Percentiles rank a stretch among this genome's conserved stretches.
phyloP scores from a whole-genome alignment of 2,329 filamentous ascomycete species.

The Fusarium sp. region DNA sequence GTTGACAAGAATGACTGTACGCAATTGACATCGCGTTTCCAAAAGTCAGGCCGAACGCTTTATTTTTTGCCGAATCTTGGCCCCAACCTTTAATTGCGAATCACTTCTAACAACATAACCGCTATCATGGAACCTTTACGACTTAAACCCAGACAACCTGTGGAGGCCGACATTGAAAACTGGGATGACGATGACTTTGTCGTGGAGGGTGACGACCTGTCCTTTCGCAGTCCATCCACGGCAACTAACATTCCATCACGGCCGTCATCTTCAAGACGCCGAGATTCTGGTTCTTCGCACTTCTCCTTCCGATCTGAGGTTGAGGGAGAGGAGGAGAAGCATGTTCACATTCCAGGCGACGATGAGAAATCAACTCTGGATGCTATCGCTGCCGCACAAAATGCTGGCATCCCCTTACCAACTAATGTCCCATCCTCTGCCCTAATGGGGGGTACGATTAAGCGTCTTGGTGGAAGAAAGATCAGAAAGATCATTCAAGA shows the following conservation, averaged over 20 bases:
- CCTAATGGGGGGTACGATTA: constrained; percentile 91
- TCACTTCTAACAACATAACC: constrained; percentile 21
- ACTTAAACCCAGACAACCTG: constrained; percentile 65
- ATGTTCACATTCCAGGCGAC: constrained; percentile 84
- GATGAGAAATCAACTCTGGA: constrained; percentile 86
- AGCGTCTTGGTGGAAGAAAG: constrained; percentile 82
- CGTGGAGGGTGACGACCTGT: constrained; percentile 75
- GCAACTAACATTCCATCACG: constrained; percentile 56
- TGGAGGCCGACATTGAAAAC: constrained; percentile 75
- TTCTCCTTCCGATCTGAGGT: constrained; percentile 85
- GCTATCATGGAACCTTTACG: constrained; percentile 66
- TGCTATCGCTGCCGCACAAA: constrained; percentile 87
- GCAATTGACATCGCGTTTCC: constrained; percentile 45
- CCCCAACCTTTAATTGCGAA: constrained; percentile 23
- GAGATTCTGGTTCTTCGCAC: constrained; percentile 85
- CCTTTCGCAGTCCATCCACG: constrained; percentile 65
- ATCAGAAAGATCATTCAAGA: constrained; percentile 79
- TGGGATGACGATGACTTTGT: constrained; percentile 84
- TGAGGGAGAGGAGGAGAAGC: constrained; percentile 88
- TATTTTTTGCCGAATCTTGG: constrained; percentile 23
- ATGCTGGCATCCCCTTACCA: constrained; percentile 91
- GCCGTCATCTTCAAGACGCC: constrained; percentile 61
- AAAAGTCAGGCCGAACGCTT: constrained; percentile 33
- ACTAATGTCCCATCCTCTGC: constrained; percentile 88
- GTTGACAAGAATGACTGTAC: constrained; percentile 48